phyloP scores from a whole-genome alignment of 2,329 filamentous ascomycete genomes.

The Waltergamsia citrina region DNA sequence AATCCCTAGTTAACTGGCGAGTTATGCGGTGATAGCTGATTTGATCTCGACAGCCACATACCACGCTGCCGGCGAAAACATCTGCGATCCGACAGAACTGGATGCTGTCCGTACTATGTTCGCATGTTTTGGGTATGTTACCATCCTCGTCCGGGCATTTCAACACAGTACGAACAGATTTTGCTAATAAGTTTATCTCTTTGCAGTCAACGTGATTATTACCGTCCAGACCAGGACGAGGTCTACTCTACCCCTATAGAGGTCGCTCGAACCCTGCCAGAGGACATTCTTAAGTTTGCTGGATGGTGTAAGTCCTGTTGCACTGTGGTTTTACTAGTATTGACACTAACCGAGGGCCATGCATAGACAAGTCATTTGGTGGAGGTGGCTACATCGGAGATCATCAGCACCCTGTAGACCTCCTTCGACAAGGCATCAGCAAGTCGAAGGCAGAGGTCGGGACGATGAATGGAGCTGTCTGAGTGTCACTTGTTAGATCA shows the following conservation, averaged over 20 bases:
- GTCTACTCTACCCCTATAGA: slow-evolving; percentile 1
- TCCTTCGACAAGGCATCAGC: no score
- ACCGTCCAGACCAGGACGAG: slow-evolving; percentile 3
- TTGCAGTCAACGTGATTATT: slow-evolving; percentile 4
- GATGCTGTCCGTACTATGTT: slow-evolving; percentile 3
- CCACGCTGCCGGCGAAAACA: slow-evolving; percentile 2
- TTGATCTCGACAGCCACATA: not conserved
- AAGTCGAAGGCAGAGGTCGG: no score
- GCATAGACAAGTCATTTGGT: slow-evolving; percentile 3
- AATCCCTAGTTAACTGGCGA: not conserved
- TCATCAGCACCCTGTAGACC: slow-evolving; percentile 2
- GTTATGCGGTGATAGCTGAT: not conserved
- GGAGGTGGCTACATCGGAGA: slow-evolving; percentile 3
- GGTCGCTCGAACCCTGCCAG: slow-evolving; percentile 2
- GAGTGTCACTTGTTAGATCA: no score
- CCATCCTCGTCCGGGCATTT: not conserved
- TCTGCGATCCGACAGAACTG: not conserved
- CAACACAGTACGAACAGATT: not conserved
- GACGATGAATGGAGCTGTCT: no score
- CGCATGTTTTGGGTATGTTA: slow-evolving; percentile 2
- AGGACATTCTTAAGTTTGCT: slow-evolving; percentile 2
- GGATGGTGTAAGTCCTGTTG: slow-evolving; percentile 1
- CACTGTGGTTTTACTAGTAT: not conserved
- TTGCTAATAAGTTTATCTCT: not conserved
- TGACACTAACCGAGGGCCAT: not conserved